Evolutionary conservation across 2,329 filamentous ascomycete genomes (phyloP).

Genomic region (Stenocarpella maydis): DNA sequence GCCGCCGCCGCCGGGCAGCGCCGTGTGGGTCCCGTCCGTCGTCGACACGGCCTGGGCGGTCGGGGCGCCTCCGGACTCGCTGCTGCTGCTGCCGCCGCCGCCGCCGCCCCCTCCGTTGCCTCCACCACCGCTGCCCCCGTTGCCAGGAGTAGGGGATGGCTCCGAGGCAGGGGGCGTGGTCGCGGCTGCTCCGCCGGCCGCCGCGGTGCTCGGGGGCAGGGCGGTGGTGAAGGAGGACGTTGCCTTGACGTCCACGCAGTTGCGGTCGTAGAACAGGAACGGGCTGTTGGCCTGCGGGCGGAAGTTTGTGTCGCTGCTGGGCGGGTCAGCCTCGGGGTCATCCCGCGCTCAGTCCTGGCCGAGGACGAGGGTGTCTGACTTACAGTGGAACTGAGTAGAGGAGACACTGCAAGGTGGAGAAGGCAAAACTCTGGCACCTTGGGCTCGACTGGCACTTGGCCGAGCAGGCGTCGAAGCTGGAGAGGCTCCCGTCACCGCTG

Average conservation of each 20-base stretch:
- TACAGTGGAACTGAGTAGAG: slow-evolving; percentile 32
- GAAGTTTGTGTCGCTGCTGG: slow-evolving; percentile 30
- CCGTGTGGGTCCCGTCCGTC: not conserved
- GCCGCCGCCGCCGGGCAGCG: not conserved
- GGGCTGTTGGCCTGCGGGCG: slow-evolving; percentile 31
- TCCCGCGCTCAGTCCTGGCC: not conserved
- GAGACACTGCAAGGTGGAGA: slow-evolving; percentile 24
- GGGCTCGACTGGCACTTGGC: slow-evolving; percentile 22
- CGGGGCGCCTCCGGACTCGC: not conserved
- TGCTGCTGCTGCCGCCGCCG: not conserved
- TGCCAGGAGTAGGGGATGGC: not conserved
- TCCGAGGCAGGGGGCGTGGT: not conserved
- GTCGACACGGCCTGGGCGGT: slow-evolving; percentile 20
- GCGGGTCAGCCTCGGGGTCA: not conserved
- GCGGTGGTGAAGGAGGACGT: slow-evolving; percentile 30
- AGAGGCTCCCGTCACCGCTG: slow-evolving; percentile 33
- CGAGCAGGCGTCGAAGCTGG: slow-evolving; percentile 30
- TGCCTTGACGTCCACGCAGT: slow-evolving; percentile 29
- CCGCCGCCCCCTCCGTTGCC: not conserved
- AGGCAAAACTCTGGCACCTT: slow-evolving; percentile 32
- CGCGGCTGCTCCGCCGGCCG: not conserved
- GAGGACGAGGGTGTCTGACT: not conserved
- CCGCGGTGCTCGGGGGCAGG: slow-evolving; percentile 9
- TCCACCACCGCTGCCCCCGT: not conserved
- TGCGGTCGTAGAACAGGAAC: slow-evolving; percentile 34